phyloP scores from a whole-genome alignment of 164 flowering plant species.

The Chloranthus sessilifolius region DNA sequence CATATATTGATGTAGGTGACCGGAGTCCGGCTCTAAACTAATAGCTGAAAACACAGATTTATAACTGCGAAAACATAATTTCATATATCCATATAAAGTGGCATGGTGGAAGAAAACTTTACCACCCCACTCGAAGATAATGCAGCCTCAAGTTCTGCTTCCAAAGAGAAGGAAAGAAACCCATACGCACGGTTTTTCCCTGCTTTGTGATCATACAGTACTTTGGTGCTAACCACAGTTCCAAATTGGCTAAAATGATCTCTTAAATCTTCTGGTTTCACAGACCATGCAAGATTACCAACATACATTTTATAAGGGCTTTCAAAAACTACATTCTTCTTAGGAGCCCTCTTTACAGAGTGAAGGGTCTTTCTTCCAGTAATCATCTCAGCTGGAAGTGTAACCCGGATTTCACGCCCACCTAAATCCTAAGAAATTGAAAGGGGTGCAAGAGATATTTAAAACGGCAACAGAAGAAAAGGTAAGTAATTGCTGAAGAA shows the following conservation, averaged over 20 bases:
- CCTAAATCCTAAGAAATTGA: constrained; percentile 31
- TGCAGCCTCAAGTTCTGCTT: constrained; percentile 32
- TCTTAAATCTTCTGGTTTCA: constrained; percentile 32
- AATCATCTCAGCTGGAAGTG: constrained; percentile 24
- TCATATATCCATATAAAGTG: no score
- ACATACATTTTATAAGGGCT: constrained; percentile 38
- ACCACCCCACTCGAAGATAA: constrained; percentile 32
- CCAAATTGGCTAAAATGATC: constrained; percentile 40
- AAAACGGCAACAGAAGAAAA: not conserved
- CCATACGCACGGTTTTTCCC: constrained; percentile 33
- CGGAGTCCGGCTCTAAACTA: no score
- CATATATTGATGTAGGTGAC: no score
- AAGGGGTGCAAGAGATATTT: not conserved
- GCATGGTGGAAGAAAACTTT: constrained; percentile 1
- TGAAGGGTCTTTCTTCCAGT: constrained; percentile 13
- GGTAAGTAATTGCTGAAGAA: not conserved
- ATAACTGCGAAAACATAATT: no score
- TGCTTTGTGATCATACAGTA: constrained; percentile 32
- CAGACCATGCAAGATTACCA: constrained; percentile 41
- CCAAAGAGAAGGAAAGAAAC: constrained; percentile 37
- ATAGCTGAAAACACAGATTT: no score
- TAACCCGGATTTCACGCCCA: constrained; percentile 46
- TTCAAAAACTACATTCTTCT: constrained; percentile 28
- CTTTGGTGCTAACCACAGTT: constrained; percentile 33
- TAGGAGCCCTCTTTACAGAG: constrained; percentile 15